These are phyloP conservation scores for Boletus subparvulus DNA, from an alignment of 768 basidiomycete species.

Conservation along the genomic window DNA sequence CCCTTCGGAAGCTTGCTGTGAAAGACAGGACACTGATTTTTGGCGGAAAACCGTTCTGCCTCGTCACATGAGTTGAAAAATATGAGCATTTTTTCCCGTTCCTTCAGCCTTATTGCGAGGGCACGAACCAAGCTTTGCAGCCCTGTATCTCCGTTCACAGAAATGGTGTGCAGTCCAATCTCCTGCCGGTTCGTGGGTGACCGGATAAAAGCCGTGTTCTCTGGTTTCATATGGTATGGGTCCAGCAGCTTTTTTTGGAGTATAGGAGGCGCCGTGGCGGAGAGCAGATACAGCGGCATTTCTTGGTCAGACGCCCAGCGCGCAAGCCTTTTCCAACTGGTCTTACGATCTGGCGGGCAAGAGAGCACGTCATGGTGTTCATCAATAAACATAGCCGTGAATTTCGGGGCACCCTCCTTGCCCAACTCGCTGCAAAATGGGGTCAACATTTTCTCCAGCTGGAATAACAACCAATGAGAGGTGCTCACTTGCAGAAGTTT, in stretches of 20 bases:
- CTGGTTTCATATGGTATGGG: neutral
- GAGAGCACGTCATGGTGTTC: neutral
- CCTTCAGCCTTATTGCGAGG: neutral
- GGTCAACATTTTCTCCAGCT: neutral
- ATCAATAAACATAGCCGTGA: neutral
- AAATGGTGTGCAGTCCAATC: neutral
- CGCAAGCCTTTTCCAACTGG: constrained; percentile 2
- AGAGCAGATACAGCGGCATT: neutral
- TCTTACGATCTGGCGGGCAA: neutral
- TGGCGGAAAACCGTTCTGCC: neutral
- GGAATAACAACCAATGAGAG: neutral
- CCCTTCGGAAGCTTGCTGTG: neutral
- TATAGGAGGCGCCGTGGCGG: neutral
- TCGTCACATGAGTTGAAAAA: neutral
- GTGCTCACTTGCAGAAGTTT: neutral
- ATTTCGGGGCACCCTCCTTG: neutral
- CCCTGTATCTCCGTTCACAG: neutral
- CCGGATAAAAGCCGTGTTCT: neutral
- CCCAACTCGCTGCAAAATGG: neutral
- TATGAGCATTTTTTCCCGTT: neutral
- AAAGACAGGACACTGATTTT: neutral
- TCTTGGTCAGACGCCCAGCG: neutral
- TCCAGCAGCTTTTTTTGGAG: neutral
- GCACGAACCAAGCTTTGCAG: neutral
- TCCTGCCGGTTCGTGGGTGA: neutral